These are phyloP conservation scores for Neonectria ditissima DNA, from an alignment of 2,329 filamentous ascomycete species.

Conservation along the genomic window DNA sequence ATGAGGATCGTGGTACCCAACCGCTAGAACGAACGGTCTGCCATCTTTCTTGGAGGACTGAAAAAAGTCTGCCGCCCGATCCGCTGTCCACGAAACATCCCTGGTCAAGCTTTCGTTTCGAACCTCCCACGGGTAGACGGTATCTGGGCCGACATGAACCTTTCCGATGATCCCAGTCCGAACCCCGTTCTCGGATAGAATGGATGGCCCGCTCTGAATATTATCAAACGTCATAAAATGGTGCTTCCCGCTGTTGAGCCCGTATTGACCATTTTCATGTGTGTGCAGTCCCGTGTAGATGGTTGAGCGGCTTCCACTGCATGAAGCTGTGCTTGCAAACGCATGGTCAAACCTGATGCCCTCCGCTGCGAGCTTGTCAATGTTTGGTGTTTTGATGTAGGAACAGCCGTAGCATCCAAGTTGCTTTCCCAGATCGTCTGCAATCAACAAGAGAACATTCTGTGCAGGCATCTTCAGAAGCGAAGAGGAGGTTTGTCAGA, in stretches of 20 bases:
- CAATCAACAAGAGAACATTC: conserved; percentile 16
- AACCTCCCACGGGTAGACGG: conserved; percentile 13
- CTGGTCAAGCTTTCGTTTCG: conserved; percentile 4
- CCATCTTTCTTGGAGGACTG: neutral
- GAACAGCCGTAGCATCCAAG: conserved; percentile 14
- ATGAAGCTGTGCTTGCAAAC: conserved; percentile 60
- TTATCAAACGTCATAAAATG: conserved; percentile 59
- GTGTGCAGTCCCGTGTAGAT: conserved; percentile 63
- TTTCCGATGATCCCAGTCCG: conserved; percentile 22
- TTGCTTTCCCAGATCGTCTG: conserved; percentile 21
- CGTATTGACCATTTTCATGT: conserved; percentile 54
- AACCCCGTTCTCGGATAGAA: neutral
- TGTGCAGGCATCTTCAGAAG: neutral
- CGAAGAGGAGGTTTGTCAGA: no score
- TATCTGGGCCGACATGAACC: conserved; percentile 10
- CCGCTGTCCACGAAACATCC: conserved; percentile 7
- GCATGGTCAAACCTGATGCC: conserved; percentile 11
- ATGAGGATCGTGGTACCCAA: conserved; percentile 62
- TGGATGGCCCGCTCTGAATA: conserved; percentile 46
- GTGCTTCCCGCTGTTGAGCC: conserved; percentile 35
- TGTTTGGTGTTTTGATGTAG: conserved; percentile 20
- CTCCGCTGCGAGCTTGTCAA: conserved; percentile 13
- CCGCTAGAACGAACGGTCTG: conserved; percentile 57
- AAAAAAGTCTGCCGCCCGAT: conserved; percentile 8
- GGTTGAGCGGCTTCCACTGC: conserved; percentile 58